These are phyloP conservation scores for Priceomyces carsonii DNA, from an alignment of 805 yeast species.

Conservation along the genomic window DNA sequence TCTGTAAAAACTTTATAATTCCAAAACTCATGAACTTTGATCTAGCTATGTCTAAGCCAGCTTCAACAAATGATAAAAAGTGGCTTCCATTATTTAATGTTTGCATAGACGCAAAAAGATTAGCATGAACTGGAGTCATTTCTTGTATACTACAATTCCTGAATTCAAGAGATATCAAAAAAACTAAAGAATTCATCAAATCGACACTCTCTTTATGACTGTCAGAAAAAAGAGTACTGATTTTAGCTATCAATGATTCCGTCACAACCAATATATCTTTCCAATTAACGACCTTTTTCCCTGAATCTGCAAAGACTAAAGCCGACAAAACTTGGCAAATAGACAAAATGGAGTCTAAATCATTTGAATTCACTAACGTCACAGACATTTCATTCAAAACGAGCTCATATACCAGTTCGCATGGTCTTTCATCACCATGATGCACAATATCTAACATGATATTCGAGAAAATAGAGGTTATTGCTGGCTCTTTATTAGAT, in stretches of 20 bases:
- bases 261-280: conserved; percentile 20
- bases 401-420: conserved; percentile 44
- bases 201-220: neutral
- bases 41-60: conserved; percentile 40
- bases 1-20: conserved; percentile 43
- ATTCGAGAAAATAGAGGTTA: conserved; percentile 55
- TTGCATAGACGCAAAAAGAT: conserved; percentile 40
- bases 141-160: conserved; percentile 55
- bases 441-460: conserved; percentile 52
- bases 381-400: conserved; percentile 20
- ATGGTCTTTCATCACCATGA: conserved; percentile 53
- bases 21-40: conserved; percentile 51
- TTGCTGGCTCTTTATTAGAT: conserved; percentile 10
- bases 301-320: conserved; percentile 67
- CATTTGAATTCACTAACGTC: conserved; percentile 10
- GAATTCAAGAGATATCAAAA: conserved; percentile 49
- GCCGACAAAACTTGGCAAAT: conserved; percentile 45
- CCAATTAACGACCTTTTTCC: conserved; percentile 64
- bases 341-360: conserved; percentile 20
- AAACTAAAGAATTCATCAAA: conserved; percentile 34
- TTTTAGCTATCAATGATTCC: conserved; percentile 19
- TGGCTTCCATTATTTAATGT: conserved; percentile 16
- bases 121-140: conserved; percentile 48
- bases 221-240: neutral
- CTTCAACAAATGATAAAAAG: conserved; percentile 50